Evolutionary conservation across 345 rosid genomes (phyloP), one percentile per base, ranked within the genome.

Genomic region (Salix purpurea): DNA sequence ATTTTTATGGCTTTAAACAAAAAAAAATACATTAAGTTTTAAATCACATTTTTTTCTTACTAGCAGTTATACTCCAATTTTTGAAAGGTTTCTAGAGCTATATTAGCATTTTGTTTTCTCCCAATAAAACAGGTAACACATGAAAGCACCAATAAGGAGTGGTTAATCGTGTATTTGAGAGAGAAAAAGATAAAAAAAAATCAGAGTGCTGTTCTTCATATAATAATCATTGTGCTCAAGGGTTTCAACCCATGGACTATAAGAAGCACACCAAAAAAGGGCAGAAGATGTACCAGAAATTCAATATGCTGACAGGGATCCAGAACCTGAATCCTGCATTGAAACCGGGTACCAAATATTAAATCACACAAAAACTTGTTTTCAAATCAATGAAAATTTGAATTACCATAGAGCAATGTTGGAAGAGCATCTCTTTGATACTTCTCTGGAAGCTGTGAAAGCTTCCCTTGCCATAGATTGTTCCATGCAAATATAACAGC

Each of bases 401-500:
- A 39, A 30, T 86, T 81, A 95, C 97, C 99, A 82, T 81, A 88
- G 4, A 95, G 80, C 28, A 95, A 86, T 7, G 96, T 86, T 18
- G 96, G 92, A 65, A 95, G 87, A 78, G 97, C 97, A 87, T 95
- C 97, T 71, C 81, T 88, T 82, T 73, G 80, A 83, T 91, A 95
- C 84, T 90, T 95, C 74, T 79, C 84, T 30, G 93, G 93, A 74
- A 93, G 96, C 85, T 90, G 85, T 6, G 91, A 83, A 68, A 88
- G 67, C 80, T 89, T 95, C 74, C 97, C 93, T 60, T 76, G 90
- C 99, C 96, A 95, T 71, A 93, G 80, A 84, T 88, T 91, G 87
- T 91, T 95, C 99, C 97, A 95, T 46, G 97, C 96, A 76, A 95
- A 95, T 44, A 90, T 86, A 83, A 91, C 90, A 70, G 91, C 94